Conservation (phyloP, 495 filamentous ascomycete species). For the Oidiodendron maius region DNA sequence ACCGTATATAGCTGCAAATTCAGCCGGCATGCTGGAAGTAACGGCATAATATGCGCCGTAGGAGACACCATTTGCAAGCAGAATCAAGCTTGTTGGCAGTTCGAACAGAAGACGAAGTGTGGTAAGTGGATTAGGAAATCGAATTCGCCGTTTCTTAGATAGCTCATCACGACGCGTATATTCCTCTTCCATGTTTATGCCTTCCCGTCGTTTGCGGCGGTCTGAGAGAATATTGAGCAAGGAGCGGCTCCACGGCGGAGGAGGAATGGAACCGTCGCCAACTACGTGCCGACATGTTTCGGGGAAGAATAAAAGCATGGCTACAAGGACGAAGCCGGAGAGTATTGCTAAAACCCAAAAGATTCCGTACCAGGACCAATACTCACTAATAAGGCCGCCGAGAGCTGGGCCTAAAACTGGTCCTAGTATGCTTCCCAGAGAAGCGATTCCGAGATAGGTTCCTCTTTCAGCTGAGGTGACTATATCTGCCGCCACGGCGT, state of each 20-base stretch:
- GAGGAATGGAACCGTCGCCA: conserved; percentile 53
- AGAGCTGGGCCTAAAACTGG: conserved; percentile 66
- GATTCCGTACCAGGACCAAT: conserved; percentile 69
- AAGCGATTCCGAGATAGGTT: conserved; percentile 35
- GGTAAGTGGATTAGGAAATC: conserved; percentile 53
- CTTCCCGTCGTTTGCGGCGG: not conserved
- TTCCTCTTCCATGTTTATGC: not conserved
- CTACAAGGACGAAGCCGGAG: conserved; percentile 53
- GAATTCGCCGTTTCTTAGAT: conserved; percentile 20
- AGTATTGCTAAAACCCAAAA: conserved; percentile 77
- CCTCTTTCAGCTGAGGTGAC: conserved; percentile 45
- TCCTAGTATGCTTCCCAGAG: conserved; percentile 46
- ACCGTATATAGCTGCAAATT: conserved; percentile 50
- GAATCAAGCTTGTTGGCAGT: conserved; percentile 54
- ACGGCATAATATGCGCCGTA: conserved; percentile 59
- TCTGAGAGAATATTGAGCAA: conserved; percentile 1
- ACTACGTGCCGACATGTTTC: conserved; percentile 65
- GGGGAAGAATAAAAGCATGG: conserved; percentile 59
- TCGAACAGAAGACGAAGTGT: conserved; percentile 55
- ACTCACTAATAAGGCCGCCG: conserved; percentile 65
- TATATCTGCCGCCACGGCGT: conserved; percentile 46
- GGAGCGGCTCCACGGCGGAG: conserved; percentile 28
- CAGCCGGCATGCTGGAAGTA: conserved; percentile 38
- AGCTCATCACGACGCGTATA: not conserved
- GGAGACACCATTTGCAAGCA: conserved; percentile 49